Evolutionary conservation across 805 yeast genomes (phyloP), one percentile per base, ranked within the genome.

Genomic region (Maudiozyma serrabonitensis): DNA sequence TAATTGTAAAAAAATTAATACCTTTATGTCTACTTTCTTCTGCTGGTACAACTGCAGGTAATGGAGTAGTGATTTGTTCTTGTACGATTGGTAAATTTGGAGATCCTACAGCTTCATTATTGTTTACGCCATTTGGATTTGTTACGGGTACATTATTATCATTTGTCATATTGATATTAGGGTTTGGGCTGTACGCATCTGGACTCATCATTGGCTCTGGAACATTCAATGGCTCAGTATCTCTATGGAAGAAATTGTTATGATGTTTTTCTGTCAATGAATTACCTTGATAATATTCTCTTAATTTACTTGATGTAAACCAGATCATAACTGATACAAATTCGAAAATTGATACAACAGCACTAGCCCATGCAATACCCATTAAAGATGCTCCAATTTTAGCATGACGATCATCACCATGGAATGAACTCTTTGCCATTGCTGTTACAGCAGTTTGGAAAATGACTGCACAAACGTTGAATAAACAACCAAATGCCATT

Each of bases 381-480:
- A 81, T 64, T 59, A 77, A 66, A 44, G 77, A 68, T 32, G 79
- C 73, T 53, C 88, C 87, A 50, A 84, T 54, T 48, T 74, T 69
- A 41, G 81, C 73, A 15, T 55, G 50, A 53, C 71, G 60, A 41
- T 70, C 74, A 28, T 66, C 76, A 52, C 69, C 63, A 39, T 66
- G 61, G 76, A 90, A 90, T 26, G 84, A 82, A 58, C 80, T 73
- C 63, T 75, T 82, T 44, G 87, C 93, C 71, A 85, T 62, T n/a
- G 84, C 95, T 53, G 76, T 67, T 42, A 78, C 85, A 2, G 95
- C 93, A 34, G 96, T 87, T 64, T 80, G 78, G 61, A 83, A 70
- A 12, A 86, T 71, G 43, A 84, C 83, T 48, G 84, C 87, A 46
- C 82, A 82, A 38, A 78, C 70, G 52, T 71, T 68, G 63, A 80